Percentiles rank a stretch among this genome's conserved stretches.
Conservation (phyloP, 2,329 filamentous ascomycete species). For the Fusarium secorum region DNA sequence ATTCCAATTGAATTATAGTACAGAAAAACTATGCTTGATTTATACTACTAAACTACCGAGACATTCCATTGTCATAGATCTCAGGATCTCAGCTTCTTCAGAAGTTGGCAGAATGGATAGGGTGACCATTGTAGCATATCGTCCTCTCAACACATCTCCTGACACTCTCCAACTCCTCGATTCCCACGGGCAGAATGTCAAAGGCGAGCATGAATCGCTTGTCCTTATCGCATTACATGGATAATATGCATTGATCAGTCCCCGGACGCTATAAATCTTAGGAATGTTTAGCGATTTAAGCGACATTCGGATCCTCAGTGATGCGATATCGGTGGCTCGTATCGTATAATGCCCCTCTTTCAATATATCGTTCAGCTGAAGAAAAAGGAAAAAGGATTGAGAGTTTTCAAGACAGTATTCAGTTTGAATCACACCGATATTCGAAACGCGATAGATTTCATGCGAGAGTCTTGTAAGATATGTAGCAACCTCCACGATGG, state of each 20-base stretch:
- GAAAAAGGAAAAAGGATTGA: background rate
- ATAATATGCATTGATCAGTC: background rate
- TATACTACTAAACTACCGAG: background rate
- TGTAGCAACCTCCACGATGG: background rate
- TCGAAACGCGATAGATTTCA: background rate
- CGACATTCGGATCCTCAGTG: slow-evolving; percentile 22
- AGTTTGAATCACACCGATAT: background rate
- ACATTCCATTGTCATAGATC: background rate
- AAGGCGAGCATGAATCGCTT: background rate
- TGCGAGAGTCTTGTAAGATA: background rate
- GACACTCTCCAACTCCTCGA: background rate
- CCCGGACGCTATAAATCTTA: background rate
- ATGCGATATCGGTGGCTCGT: background rate
- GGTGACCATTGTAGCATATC: background rate
- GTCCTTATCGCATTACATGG: slow-evolving; percentile 5
- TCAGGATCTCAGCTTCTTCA: background rate
- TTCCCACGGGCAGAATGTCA: too few species aligned
- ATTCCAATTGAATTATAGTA: background rate
- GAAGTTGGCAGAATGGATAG: background rate
- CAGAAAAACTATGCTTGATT: background rate
- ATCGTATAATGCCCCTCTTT: background rate
- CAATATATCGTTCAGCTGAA: background rate
- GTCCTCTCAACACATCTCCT: background rate
- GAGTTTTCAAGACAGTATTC: background rate
- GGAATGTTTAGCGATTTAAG: slow-evolving; percentile 11